Conservation (phyloP, 208 protist genomes). For the Herpetomonas samuelpessoai region DNA sequence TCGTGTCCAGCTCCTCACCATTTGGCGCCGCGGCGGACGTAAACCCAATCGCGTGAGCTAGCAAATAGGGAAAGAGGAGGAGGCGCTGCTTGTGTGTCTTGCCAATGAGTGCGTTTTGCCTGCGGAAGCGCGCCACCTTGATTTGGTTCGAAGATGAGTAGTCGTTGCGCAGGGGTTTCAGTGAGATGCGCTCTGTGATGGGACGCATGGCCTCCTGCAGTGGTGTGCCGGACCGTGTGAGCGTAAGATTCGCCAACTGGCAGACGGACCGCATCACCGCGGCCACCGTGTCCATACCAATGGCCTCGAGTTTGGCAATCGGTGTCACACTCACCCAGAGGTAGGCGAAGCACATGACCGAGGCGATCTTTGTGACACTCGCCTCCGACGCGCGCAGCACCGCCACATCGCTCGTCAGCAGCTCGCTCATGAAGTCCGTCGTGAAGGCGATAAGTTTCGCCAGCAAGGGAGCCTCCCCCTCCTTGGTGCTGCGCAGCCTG, state of each 20-base stretch:
- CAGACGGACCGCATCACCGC: constrained; percentile 60
- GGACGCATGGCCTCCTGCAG: constrained; percentile 41
- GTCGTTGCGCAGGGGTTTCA: constrained; percentile 64
- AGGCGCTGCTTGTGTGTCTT: constrained; percentile 87
- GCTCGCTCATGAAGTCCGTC: constrained; percentile 54
- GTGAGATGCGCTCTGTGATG: constrained; percentile 43
- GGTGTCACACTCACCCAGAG: constrained; percentile 69
- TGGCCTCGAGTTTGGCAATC: constrained; percentile 72
- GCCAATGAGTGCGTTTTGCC: constrained; percentile 43
- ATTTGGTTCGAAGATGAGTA: constrained; percentile 48
- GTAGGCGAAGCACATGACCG: constrained; percentile 72
- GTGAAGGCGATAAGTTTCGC: constrained; percentile 74
- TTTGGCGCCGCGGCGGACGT: constrained; percentile 25
- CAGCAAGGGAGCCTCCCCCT: constrained; percentile 48
- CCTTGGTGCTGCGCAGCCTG: constrained; percentile 50
- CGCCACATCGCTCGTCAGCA: constrained; percentile 58
- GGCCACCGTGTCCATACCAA: constrained; percentile 69
- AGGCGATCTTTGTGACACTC: constrained; percentile 61
- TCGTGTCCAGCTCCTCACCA: constrained; percentile 9
- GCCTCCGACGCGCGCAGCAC: constrained; percentile 72
- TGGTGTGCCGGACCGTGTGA: constrained; percentile 51
- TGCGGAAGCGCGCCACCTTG: constrained; percentile 55
- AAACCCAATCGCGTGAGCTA: constrained; percentile 64
- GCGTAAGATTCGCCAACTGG: constrained; percentile 67
- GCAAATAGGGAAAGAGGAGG: constrained; percentile 72